Evolutionary conservation across 495 filamentous ascomycete genomes (phyloP).

Genomic region (Penicillium paradoxum): DNA sequence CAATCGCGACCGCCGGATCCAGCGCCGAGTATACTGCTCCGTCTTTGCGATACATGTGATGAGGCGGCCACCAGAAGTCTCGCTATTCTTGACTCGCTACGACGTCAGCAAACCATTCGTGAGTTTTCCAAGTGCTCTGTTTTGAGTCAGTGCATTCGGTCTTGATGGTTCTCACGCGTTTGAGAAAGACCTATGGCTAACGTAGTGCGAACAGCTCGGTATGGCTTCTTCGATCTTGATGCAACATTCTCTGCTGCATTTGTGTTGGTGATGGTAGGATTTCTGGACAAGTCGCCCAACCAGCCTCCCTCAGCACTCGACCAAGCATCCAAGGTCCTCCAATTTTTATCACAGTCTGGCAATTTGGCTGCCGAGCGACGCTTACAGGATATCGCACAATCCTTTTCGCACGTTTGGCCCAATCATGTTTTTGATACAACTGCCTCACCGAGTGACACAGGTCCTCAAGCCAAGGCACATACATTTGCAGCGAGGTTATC

Average conservation of each 20-base stretch:
- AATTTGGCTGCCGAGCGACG: conserved; percentile 19
- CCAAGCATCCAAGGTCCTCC: conserved; percentile 18
- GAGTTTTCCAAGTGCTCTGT: not conserved
- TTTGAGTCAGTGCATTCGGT: not conserved
- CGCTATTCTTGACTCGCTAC: conserved; percentile 15
- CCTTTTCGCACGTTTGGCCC: conserved; percentile 19
- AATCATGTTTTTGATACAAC: conserved; percentile 1
- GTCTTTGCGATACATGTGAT: conserved; percentile 22
- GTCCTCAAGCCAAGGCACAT: not conserved
- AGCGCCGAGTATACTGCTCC: conserved; percentile 5
- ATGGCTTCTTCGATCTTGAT: conserved; percentile 25
- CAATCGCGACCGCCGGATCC: not conserved
- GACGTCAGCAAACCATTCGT: conserved; percentile 19
- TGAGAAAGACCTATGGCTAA: not conserved
- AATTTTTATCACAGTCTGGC: conserved; percentile 15
- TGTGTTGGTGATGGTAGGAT: conserved; percentile 20
- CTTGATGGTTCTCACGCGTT: too few species aligned
- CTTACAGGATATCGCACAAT: conserved; percentile 20
- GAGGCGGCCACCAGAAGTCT: conserved; percentile 21
- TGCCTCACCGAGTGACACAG: not conserved
- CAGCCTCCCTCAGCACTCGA: conserved; percentile 12
- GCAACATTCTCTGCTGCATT: conserved; percentile 25
- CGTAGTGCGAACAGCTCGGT: conserved; percentile 8
- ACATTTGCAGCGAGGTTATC: not conserved
- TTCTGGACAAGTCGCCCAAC: conserved; percentile 6